A percentile compares a stretch with the other conserved stretches of the same genome.
Conservation (phyloP, 1,139 yeast genomes). For the Blastobotrys persicus region DNA sequence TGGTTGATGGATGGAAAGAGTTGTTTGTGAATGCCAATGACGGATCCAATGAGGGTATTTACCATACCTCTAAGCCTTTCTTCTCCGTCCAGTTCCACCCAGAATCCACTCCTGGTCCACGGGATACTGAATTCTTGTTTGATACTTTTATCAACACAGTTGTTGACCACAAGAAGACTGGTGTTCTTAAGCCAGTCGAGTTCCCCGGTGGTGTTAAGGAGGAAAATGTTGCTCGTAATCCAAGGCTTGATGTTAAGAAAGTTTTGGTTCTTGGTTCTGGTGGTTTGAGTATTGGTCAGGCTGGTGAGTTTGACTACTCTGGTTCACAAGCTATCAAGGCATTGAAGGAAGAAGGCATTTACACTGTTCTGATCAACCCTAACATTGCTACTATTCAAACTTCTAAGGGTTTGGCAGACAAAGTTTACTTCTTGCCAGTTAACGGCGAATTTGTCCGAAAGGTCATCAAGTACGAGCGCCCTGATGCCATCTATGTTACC, state of each 20-base stretch:
- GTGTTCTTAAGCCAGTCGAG: constrained; percentile 64
- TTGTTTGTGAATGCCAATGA: constrained; percentile 92
- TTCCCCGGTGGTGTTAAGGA: constrained; percentile 87
- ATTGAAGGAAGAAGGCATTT: constrained; percentile 93
- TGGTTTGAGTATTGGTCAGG: constrained; percentile 98
- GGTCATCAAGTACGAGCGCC: constrained; percentile 90
- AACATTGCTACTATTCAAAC: constrained; percentile 99
- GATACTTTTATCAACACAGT: constrained; percentile 90
- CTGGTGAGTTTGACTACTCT: constrained; percentile 98
- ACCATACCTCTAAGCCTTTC: constrained; percentile 78
- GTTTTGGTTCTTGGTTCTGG: constrained; percentile 97
- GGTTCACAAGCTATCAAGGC: constrained; percentile 84
- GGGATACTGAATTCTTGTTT: constrained; percentile 96
- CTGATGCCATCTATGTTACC: constrained; percentile 95
- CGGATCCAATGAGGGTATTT: constrained; percentile 96
- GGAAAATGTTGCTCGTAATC: constrained; percentile 62
- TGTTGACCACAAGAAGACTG: constrained; percentile 56
- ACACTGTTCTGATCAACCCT: constrained; percentile 93
- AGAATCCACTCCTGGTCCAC: constrained; percentile 98
- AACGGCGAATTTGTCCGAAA: constrained; percentile 94
- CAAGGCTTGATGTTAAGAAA: constrained; percentile 82
- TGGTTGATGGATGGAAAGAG: constrained; percentile 75
- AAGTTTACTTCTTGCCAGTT: constrained; percentile 95
- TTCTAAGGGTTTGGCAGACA: constrained; percentile 95
- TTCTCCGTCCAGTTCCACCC: constrained; percentile 99